These are phyloP conservation scores for Artomyces pyxidatus DNA, from an alignment of 768 basidiomycete species.

Conservation along the genomic window DNA sequence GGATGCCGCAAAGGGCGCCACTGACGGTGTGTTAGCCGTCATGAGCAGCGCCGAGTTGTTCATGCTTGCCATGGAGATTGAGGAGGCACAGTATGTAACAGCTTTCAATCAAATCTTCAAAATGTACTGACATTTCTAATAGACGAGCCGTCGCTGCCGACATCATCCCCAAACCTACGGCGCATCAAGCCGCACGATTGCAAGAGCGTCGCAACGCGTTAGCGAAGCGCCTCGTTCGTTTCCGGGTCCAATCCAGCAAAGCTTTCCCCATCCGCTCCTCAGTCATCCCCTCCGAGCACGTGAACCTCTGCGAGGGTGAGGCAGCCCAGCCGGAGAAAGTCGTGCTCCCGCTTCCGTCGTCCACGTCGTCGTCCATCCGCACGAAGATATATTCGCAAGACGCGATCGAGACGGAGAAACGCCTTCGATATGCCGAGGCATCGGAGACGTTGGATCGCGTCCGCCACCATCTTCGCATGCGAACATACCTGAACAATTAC, in stretches of 20 bases:
- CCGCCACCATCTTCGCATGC: constrained; percentile 3
- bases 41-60: background rate
- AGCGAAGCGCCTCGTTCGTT: background rate
- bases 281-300: too few species aligned
- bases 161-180: background rate
- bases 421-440: constrained; percentile 8
- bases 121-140: too few species aligned
- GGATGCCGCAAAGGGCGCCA: background rate
- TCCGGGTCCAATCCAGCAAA: background rate
- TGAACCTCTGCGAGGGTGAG: background rate
- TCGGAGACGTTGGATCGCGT: constrained; percentile 3
- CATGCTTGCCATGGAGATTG: background rate
- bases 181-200: background rate
- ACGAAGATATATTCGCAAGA: background rate
- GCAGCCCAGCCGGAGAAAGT: background rate
- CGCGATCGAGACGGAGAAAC: background rate
- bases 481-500: constrained; percentile 1
- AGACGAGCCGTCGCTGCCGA: background rate
- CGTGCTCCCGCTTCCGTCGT: constrained; percentile 4
- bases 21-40: background rate
- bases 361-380: background rate
- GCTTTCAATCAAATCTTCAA: background rate
- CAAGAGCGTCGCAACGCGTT: background rate
- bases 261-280: background rate
- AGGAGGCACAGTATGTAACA: background rate